phyloP scores from a whole-genome alignment of 371 early-diverging fungal species.

The Capniomyces stellatus region DNA sequence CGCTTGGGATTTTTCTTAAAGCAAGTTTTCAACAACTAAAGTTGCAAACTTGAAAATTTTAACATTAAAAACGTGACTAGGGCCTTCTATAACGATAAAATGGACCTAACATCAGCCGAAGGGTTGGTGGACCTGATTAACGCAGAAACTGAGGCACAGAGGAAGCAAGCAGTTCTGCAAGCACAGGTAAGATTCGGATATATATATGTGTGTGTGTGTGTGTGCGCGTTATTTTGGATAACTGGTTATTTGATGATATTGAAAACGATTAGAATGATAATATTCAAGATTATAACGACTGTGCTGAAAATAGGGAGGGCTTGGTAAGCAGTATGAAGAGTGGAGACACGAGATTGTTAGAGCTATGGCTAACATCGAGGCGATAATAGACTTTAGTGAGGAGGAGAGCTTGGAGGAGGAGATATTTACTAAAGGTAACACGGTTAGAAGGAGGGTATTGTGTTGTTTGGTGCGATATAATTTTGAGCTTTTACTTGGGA shows the following conservation, averaged over 20 bases:
- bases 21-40: no score
- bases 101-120: conserved; percentile 62
- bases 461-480: no score
- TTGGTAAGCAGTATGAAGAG: conserved; percentile 34
- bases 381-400: conserved; percentile 67
- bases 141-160: conserved; percentile 66
- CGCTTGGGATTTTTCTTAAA: no score
- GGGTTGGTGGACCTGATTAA: conserved; percentile 61
- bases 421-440: conserved; percentile 32
- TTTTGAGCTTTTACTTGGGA: no score
- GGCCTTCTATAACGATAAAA: conserved; percentile 58
- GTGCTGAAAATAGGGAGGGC: conserved; percentile 31
- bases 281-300: neutral
- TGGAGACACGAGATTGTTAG: conserved; percentile 45
- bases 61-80: conserved; percentile 13
- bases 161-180: conserved; percentile 46
- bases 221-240: neutral
- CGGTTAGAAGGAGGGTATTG: no score
- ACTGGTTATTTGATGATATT: neutral
- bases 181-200: conserved; percentile 29
- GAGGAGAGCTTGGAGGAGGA: conserved; percentile 64
- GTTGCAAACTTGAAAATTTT: no score
- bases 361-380: conserved; percentile 48
- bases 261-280: neutral
- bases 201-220: neutral